Base-by-base conservation (phyloP, 129 eudicot species). In the Lactuca sativa region DNA sequence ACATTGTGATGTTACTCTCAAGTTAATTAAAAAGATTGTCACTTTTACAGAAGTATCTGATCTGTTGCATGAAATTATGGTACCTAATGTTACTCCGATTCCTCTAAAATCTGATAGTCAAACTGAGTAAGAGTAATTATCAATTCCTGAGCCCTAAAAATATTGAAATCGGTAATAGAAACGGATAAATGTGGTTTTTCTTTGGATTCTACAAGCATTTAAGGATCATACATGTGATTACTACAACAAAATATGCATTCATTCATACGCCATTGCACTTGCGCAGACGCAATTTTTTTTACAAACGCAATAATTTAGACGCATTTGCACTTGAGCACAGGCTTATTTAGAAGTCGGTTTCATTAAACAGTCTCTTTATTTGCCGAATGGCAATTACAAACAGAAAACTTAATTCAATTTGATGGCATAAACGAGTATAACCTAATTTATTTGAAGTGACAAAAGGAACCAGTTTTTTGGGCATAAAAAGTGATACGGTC, bases 291-390 rank as follows among this genome's bases (percentile, higher is more conserved):
- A 66, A 33, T 10, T 9, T 10, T 10, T 37, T 54, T 54, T 18
- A 68, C 73, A 68, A 37, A 34, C 36, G 56, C 56, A 43, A 70
- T 56, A 56, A 57, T 21, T 65, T 6, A 15, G 43, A 40, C 15
- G 57, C 57, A 56, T 58, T 70, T 59, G 75, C 66, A 43, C 58
- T 59, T 58, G 64, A 44, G 21, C 53, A 51, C n/a, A 74, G 10
- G 17, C 37, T 48, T 32, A 36, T 13, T 41, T 10, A 56, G 15
- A 25, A 4, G 58, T 13, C 41, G 31, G 17, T 25, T 74, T 64
- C 36, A 64, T 12, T 10, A 7, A 56, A 15, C 16, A 44, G 17
- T 7, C 17, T 44, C 4, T 8, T 47, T 62, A 41, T n/a, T 32
- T 17, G 21, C 41, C 66, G 5, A 47, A 4, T 0, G 14, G 21